Percentiles rank a stretch among this genome's conserved stretches.
Conservation (phyloP, 345 rosid genomes). For the Garcia nutans region DNA sequence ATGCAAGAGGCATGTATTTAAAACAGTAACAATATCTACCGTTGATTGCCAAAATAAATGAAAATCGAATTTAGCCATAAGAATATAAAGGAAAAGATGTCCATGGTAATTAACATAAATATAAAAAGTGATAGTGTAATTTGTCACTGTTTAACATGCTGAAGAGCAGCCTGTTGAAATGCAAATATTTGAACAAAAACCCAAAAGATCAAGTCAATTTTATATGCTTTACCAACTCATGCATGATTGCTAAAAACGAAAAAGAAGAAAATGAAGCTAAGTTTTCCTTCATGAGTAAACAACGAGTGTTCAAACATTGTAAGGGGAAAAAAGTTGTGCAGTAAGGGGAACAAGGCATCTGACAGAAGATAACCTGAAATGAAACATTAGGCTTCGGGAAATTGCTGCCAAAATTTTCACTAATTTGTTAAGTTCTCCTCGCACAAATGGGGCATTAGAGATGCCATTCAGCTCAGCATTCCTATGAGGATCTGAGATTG, state of each 20-base stretch:
- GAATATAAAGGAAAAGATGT: not conserved
- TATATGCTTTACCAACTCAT: not conserved
- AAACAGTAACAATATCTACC: too few relatives aligned
- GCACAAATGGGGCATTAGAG: conserved; percentile 73
- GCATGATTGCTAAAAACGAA: too few relatives aligned
- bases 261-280: not conserved
- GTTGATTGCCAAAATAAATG: not conserved
- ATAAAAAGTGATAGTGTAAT: not conserved
- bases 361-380: conserved; percentile 60
- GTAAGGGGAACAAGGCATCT: conserved; percentile 8
- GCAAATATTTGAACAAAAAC: not conserved
- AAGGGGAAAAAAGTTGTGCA: not conserved
- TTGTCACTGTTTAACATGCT: not conserved
- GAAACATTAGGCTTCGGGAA: conserved; percentile 81
- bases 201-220: not conserved
- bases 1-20: too few relatives aligned
- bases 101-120: not conserved
- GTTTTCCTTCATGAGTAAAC: not conserved
- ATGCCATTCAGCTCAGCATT: conserved; percentile 82
- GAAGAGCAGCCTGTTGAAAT: not conserved
- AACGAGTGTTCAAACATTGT: not conserved
- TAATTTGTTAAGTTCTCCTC: conserved; percentile 97
- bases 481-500: conserved; percentile 65
- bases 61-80: not conserved
- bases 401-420: conserved; percentile 68